A percentile compares a stretch with the other conserved stretches of the same genome.
Conservation (phyloP, 1,284 basidiomycete genomes). For the Ustilago hordei region DNA sequence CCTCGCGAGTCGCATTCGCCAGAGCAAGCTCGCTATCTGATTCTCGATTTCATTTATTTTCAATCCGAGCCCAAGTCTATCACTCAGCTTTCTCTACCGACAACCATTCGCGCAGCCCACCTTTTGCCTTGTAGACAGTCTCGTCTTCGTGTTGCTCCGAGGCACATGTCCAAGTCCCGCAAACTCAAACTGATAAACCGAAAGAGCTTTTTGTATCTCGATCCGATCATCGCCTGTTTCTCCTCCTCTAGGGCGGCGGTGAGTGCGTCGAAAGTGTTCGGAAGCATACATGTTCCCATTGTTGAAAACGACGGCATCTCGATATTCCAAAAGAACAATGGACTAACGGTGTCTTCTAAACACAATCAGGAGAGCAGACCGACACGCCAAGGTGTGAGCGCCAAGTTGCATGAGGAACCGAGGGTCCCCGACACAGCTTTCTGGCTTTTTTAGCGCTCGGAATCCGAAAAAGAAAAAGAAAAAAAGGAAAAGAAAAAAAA, state of each 20-base stretch:
- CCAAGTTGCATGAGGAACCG: neutral
- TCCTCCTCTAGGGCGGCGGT: too few species aligned
- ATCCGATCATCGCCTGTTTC: too few species aligned
- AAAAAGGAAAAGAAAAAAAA: too few species aligned
- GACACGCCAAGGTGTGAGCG: neutral
- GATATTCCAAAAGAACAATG: neutral
- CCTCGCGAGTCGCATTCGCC: neutral
- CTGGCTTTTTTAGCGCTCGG: neutral
- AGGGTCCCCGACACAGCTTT: neutral
- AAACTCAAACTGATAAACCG: too few species aligned
- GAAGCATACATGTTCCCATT: too few species aligned
- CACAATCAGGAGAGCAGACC: neutral
- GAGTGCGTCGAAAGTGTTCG: too few species aligned
- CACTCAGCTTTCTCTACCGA: constrained; percentile 3
- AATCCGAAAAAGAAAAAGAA: neutral
- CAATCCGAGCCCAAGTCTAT: neutral
- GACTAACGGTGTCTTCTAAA: neutral
- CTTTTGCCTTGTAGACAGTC: too few species aligned
- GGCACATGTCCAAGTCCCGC: too few species aligned
- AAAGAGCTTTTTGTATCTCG: too few species aligned
- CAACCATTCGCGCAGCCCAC: neutral
- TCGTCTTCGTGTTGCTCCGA: too few species aligned
- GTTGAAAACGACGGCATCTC: neutral
- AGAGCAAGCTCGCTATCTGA: neutral
- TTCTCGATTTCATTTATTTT: neutral